Percentiles rank a stretch among this genome's conserved stretches.
phyloP scores from a whole-genome alignment of 140 eudicot genomes.

The Flaveria floridana region DNA sequence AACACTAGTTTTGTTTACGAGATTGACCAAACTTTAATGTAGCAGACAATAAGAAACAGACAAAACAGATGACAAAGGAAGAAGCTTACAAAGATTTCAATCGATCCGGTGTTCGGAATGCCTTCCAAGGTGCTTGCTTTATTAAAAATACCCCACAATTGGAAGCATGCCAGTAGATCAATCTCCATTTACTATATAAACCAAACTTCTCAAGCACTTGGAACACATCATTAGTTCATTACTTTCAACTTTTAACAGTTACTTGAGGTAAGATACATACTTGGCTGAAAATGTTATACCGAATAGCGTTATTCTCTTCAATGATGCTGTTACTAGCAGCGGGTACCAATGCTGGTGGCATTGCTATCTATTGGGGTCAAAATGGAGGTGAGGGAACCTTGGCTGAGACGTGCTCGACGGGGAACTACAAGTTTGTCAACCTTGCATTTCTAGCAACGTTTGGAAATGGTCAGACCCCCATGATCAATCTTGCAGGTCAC shows the following conservation, averaged over 20 bases:
- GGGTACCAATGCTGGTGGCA: conserved; percentile 38
- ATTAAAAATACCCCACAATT: not conserved
- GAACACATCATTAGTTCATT: conserved; percentile 20
- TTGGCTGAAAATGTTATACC: conserved; percentile 24
- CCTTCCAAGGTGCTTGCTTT: conserved; percentile 27
- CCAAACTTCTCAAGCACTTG: conserved; percentile 5
- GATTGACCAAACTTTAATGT: not conserved
- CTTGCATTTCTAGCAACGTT: conserved; percentile 39
- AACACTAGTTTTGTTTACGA: not conserved
- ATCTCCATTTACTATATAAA: conserved; percentile 21
- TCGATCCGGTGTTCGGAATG: conserved; percentile 13
- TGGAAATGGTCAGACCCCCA: conserved; percentile 42
- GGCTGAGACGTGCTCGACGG: conserved; percentile 39
- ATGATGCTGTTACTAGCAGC: conserved; percentile 24
- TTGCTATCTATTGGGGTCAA: conserved; percentile 54
- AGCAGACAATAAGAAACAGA: conserved; percentile 20
- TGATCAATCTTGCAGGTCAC: conserved; percentile 46
- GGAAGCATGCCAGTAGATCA: conserved; percentile 10
- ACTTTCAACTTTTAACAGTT: not conserved
- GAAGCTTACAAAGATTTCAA: conserved; percentile 14
- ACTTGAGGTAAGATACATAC: not conserved
- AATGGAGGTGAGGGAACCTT: conserved; percentile 46
- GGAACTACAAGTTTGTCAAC: conserved; percentile 35
- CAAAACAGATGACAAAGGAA: conserved; percentile 26
- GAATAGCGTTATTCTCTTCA: conserved; percentile 3